phyloP scores from a whole-genome alignment of 306 rosid genomes.

The Glycine tomentella region DNA sequence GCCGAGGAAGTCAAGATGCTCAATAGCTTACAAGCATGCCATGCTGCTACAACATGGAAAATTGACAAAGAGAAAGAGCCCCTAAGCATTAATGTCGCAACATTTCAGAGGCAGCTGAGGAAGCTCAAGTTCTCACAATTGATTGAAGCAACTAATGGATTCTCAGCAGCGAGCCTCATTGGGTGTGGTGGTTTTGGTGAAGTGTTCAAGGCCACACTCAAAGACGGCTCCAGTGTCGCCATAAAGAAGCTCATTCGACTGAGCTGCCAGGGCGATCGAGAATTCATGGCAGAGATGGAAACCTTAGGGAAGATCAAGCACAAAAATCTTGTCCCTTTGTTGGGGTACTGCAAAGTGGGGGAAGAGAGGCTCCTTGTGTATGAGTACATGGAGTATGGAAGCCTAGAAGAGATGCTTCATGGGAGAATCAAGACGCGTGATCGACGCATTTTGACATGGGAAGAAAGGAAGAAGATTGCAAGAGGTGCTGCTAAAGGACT shows the following conservation, averaged over 20 bases:
- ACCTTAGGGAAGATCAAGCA: slow-evolving; percentile 96
- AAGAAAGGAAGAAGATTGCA: slow-evolving; percentile 87
- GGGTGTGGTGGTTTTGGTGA: slow-evolving; percentile 99
- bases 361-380: slow-evolving; percentile 96
- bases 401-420: slow-evolving; percentile 98
- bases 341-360: slow-evolving; percentile 95
- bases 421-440: slow-evolving; percentile 71
- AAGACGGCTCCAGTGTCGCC: slow-evolving; percentile 94
- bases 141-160: slow-evolving; percentile 97
- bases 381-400: slow-evolving; percentile 94
- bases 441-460: slow-evolving; percentile 77
- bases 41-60: slow-evolving; percentile 97
- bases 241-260: slow-evolving; percentile 90
- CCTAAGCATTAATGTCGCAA: slow-evolving; percentile 91
- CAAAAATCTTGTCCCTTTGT: slow-evolving; percentile 79
- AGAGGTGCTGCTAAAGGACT: slow-evolving; percentile 98
- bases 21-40: slow-evolving; percentile 82
- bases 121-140: slow-evolving; percentile 95
- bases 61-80: slow-evolving; percentile 98
- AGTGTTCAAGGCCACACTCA: slow-evolving; percentile 91
- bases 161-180: slow-evolving; percentile 93
- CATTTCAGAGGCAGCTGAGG: slow-evolving; percentile 93
- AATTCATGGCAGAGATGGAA: slow-evolving; percentile 99
- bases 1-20: slow-evolving; percentile 95
- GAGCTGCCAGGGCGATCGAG: slow-evolving; percentile 96